A percentile compares a stretch with the other conserved stretches of the same genome.
Evolutionary conservation across 108 stramenopile species (phyloP).

Genomic region (Cyclotella atomus): DNA sequence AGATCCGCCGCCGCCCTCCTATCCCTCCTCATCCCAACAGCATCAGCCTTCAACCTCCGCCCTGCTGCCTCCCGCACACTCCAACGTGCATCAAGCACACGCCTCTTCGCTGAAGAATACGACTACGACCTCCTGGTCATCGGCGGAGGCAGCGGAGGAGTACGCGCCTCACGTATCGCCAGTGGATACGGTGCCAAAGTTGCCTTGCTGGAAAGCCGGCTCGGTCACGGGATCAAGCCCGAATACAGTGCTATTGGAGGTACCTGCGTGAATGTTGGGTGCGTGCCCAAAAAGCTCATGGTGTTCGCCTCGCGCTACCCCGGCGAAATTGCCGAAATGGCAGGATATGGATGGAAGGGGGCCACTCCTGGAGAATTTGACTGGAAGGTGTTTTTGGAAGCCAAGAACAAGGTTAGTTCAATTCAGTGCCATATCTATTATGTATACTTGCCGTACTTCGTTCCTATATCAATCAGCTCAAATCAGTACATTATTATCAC

Average conservation of each 20-base stretch:
- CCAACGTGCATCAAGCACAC: background rate
- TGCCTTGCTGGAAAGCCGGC: slow-evolving; percentile 59
- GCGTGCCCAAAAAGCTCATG: slow-evolving; percentile 69
- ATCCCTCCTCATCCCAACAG: slow-evolving; percentile 1
- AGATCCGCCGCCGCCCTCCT: slow-evolving; percentile 9
- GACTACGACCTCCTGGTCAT: slow-evolving; percentile 59
- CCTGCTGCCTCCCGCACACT: background rate
- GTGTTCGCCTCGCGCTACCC: slow-evolving; percentile 72
- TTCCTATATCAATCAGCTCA: too few relatives aligned
- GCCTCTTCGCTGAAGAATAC: slow-evolving; percentile 14
- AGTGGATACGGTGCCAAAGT: slow-evolving; percentile 82
- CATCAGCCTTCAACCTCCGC: background rate
- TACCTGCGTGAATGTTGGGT: slow-evolving; percentile 83
- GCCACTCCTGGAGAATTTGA: slow-evolving; percentile 56
- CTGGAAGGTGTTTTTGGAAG: slow-evolving; percentile 67
- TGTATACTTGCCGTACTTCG: background rate
- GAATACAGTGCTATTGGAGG: slow-evolving; percentile 64
- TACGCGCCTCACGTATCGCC: slow-evolving; percentile 56
- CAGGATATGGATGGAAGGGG: slow-evolving; percentile 74
- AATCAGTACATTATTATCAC: too few relatives aligned
- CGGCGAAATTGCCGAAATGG: slow-evolving; percentile 53
- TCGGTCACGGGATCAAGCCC: slow-evolving; percentile 38
- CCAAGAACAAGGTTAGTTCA: slow-evolving; percentile 54
- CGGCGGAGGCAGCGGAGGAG: slow-evolving; percentile 54
- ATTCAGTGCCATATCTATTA: too few relatives aligned